phyloP scores from a whole-genome alignment of 202 grass and related monocot species.

The Zizania palustris region DNA sequence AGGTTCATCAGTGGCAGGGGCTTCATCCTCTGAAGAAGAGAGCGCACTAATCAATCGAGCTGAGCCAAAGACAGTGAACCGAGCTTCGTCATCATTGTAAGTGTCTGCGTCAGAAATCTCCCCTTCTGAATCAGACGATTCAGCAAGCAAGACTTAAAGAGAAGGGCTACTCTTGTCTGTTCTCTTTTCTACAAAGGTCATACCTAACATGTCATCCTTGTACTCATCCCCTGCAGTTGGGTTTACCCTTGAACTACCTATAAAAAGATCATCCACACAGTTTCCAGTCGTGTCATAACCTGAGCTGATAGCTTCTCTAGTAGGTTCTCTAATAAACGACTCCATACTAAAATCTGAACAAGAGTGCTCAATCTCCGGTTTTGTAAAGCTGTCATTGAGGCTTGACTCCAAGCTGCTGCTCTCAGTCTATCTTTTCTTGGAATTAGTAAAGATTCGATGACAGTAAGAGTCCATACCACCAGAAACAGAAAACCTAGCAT shows the following conservation, averaged over 20 bases:
- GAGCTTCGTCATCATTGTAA: not conserved
- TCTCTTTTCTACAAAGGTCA: constrained; percentile 22
- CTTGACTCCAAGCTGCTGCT: constrained; percentile 22
- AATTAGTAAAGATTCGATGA: constrained; percentile 9
- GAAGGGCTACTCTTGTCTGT: constrained; percentile 35
- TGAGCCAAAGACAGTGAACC: constrained; percentile 11
- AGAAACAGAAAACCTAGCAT: not conserved
- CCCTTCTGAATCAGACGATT: constrained; percentile 45
- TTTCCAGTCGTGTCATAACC: constrained; percentile 7
- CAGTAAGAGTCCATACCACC: constrained; percentile 29
- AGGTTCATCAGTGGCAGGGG: constrained; percentile 12
- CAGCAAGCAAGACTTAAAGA: constrained; percentile 56
- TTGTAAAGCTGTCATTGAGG: constrained; percentile 25
- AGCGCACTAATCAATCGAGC: constrained; percentile 33
- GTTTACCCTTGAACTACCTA: constrained; percentile 16
- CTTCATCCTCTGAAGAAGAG: constrained; percentile 47
- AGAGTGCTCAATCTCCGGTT: constrained; percentile 26
- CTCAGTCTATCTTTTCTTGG: constrained; percentile 12
- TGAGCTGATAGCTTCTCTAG: constrained; percentile 17
- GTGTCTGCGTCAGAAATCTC: constrained; percentile 37
- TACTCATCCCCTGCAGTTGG: constrained; percentile 13
- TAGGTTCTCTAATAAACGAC: constrained; percentile 8
- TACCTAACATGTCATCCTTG: constrained; percentile 40
- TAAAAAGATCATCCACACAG: constrained; percentile 40
- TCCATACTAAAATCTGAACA: constrained; percentile 41